phyloP scores from a whole-genome alignment of 257 asterid genomes.

The Solanum microdontum region DNA sequence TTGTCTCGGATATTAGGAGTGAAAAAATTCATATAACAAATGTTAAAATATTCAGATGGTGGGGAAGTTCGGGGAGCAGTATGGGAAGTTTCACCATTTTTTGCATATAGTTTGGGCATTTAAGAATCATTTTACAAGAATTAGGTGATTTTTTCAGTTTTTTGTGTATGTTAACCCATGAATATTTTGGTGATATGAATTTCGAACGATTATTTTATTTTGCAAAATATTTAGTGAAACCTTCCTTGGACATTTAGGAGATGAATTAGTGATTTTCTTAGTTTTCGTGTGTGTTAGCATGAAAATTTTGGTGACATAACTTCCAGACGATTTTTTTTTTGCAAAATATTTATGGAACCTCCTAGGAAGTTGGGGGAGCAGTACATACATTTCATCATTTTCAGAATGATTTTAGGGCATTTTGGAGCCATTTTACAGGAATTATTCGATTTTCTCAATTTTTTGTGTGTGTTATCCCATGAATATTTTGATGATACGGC shows the following conservation, averaged over 20 bases:
- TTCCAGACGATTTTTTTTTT: too few species aligned
- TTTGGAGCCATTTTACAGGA: neutral
- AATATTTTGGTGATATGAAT: too few species aligned
- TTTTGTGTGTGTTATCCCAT: too few species aligned
- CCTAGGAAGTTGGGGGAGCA: neutral
- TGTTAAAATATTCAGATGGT: too few species aligned
- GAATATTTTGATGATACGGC: neutral
- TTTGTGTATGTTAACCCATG: too few species aligned
- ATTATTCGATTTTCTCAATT: neutral
- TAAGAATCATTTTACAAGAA: too few species aligned
- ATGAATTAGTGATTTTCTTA: too few species aligned
- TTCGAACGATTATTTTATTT: accelerated
- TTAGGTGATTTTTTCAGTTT: too few species aligned
- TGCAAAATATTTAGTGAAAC: accelerated
- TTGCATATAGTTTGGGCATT: neutral
- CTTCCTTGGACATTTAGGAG: too few species aligned
- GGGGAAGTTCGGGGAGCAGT: too few species aligned
- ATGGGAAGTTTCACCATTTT: neutral
- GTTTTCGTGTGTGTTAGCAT: neutral
- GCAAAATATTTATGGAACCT: neutral
- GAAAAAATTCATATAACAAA: neutral
- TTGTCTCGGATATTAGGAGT: neutral
- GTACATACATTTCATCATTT: neutral
- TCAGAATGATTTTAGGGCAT: neutral
- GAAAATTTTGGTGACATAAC: neutral